A percentile compares a stretch with the other conserved stretches of the same genome.
Evolutionary conservation across 768 basidiomycete genomes (phyloP).

Genomic region (Infundibulicybe gibba): DNA sequence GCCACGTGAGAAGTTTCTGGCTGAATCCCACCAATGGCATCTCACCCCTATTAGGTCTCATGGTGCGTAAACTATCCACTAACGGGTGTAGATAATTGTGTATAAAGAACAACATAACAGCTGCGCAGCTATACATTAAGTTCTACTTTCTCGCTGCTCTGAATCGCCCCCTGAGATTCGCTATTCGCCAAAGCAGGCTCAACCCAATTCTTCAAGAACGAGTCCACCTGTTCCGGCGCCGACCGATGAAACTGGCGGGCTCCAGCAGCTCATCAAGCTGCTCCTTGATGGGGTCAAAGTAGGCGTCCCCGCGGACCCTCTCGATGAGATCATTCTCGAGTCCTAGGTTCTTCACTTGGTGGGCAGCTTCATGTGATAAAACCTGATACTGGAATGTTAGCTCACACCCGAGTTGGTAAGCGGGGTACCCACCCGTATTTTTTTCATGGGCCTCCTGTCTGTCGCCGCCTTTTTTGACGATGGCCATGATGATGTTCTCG

Average conservation of each 20-base stretch:
- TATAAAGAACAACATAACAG: too few relatives aligned
- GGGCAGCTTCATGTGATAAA: constrained; percentile 89
- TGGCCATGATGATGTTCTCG: constrained; percentile 99
- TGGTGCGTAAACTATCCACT: too few relatives aligned
- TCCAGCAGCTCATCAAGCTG: constrained; percentile 80
- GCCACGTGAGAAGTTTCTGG: too few relatives aligned
- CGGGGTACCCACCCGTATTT: constrained; percentile 66
- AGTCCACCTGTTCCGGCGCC: constrained; percentile 96
- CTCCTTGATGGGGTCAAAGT: constrained; percentile 84
- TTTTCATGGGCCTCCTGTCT: constrained; percentile 96
- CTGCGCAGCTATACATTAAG: constrained; percentile 42
- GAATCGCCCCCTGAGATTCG: constrained; percentile 53
- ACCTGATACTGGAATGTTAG: constrained; percentile 41
- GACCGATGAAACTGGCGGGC: constrained; percentile 85
- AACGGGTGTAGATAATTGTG: too few relatives aligned
- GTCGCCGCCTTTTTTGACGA: constrained; percentile 93
- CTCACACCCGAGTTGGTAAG: background rate
- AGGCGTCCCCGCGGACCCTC: constrained; percentile 74
- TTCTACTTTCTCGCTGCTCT: constrained; percentile 55
- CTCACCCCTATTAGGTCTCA: too few relatives aligned
- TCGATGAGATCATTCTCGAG: constrained; percentile 95
- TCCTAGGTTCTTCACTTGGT: constrained; percentile 93
- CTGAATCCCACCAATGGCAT: background rate
- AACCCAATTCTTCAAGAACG: constrained; percentile 86
- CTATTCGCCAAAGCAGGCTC: constrained; percentile 66